Evolutionary conservation across 2,329 filamentous ascomycete species (phyloP), one percentile per base, ranked within the genome.

Genomic region (Phyllachora maydis): DNA sequence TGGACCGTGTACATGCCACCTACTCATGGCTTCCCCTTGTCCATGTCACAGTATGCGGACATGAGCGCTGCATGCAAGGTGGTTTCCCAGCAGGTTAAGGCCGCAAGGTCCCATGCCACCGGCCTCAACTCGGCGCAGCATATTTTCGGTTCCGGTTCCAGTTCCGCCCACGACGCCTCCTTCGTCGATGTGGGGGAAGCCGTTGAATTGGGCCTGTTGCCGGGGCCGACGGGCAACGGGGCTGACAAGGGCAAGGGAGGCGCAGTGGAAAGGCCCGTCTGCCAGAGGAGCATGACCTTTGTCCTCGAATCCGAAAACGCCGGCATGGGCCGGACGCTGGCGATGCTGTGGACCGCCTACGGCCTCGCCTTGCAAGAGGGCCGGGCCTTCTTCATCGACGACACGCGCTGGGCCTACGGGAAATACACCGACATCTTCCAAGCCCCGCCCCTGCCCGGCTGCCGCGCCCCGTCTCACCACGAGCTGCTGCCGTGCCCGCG

Each of bases 1-100:
- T 90, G 81, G 81, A 88, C 79, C 0, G 63, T 90, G 8, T 81
- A 67, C 2, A 82, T 91, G 18, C 79, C 79, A 1, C 53, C 59
- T 5, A 58, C 57, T 27, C 52, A 59, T 21, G 51, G 56, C 4
- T 85, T 85, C 29, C 79, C 79, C 2, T 45, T 88, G 3, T 46
- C 56, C 1, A 59, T 64, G 11, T 46, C 58, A 7, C 63, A 79
- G 30, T 88, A 88, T 39, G 46, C 56, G 9, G 63, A 72, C 19
- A 71, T 90, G 28, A 77, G 72, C 39, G 52, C 50, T 14, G 66
- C 73, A 33, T 74, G 72, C 23, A 59, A 57, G 29, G 64, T 77
- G 38, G 60, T 78, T 14, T 62, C 73, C 2, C 51, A 49, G 5
- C 56, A 64, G 29, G 59, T 71, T 22, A 50, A 55, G 17, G 53